Conservation (phyloP, 768 basidiomycete genomes). For the Termitomyces sp. region DNA sequence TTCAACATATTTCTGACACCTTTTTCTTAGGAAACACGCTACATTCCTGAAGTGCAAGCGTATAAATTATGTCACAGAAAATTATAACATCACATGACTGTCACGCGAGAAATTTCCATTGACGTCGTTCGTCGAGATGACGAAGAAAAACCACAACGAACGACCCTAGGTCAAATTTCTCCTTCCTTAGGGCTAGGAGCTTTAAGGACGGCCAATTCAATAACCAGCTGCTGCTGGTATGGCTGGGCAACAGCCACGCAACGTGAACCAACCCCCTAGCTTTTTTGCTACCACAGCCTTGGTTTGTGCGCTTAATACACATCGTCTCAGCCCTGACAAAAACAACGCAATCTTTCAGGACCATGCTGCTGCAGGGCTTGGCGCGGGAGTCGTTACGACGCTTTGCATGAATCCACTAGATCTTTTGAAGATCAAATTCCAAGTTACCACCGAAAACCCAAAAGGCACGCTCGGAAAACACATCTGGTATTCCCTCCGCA, state of each 20-base stretch:
- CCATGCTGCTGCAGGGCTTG: conserved; percentile 91
- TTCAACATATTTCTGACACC: too few species aligned
- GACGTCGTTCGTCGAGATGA: background rate
- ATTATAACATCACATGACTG: background rate
- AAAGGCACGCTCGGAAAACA: conserved; percentile 60
- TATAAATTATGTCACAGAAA: background rate
- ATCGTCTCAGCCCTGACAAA: background rate
- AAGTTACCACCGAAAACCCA: conserved; percentile 71
- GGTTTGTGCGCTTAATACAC: conserved; percentile 22
- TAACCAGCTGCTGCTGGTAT: conserved; percentile 27
- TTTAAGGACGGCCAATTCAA: background rate
- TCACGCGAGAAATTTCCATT: background rate
- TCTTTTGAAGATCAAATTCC: conserved; percentile 90
- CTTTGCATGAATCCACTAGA: conserved; percentile 97
- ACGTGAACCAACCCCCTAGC: conserved; percentile 35
- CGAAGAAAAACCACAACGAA: background rate
- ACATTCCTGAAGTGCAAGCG: too few species aligned
- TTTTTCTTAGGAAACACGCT: too few species aligned
- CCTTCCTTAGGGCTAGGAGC: background rate
- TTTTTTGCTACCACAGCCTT: conserved; percentile 48
- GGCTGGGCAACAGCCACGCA: conserved; percentile 15
- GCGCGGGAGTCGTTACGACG: conserved; percentile 88
- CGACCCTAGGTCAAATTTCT: background rate
- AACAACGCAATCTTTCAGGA: conserved; percentile 46
- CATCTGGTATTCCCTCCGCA: conserved; percentile 70